Base-by-base conservation (phyloP, 441 rosid genomes). In the Manihot esculenta region DNA sequence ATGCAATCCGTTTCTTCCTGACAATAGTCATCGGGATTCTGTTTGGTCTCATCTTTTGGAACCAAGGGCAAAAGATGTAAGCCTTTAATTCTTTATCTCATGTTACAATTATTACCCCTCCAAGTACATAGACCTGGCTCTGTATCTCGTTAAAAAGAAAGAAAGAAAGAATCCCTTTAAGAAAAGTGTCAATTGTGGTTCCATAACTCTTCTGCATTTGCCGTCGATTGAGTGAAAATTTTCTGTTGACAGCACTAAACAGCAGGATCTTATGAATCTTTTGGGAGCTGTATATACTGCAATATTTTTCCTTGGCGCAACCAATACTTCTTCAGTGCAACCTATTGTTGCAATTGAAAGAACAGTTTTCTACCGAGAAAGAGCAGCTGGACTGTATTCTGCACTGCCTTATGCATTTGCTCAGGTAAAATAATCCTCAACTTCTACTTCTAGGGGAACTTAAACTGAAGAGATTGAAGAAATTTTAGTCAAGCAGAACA, bases 1-100 rank as follows among this genome's bases (percentile, higher is more conserved):
- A 89, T 57, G 92, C 86, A 59, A 80, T 87, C 70, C 82, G 96
- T 50, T 84, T 89, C 74, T 73, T 80, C 86, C 70, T 82, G 81
- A 94, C 98, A 18, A 26, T 76, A 17, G 66, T 77, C 68, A 72
- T 88, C 20, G 96, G 88, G 41, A 5, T 85, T 75, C 26, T 89
- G 44, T 89, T 94, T 59, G 96, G 96, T 69, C 76, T 94, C 23
- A 82, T 91, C 66, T 89, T 93, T 76, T 93, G 96, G 94, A 71
- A 76, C 75, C 85, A 83, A 68, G 97, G 96, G 75, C 80, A 74
- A 5, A 59, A 82, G 70, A 79, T 58, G 98, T 90, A 83, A 79
- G 87, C 62, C 42, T 41, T 14, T 27, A 74, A 15, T 33, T 45
- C 17, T 26, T 41, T 30, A 17, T 20, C 48, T 9, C 26, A 61